Conservation (phyloP, 2,329 filamentous ascomycete species). For the Penicillium sp. region DNA sequence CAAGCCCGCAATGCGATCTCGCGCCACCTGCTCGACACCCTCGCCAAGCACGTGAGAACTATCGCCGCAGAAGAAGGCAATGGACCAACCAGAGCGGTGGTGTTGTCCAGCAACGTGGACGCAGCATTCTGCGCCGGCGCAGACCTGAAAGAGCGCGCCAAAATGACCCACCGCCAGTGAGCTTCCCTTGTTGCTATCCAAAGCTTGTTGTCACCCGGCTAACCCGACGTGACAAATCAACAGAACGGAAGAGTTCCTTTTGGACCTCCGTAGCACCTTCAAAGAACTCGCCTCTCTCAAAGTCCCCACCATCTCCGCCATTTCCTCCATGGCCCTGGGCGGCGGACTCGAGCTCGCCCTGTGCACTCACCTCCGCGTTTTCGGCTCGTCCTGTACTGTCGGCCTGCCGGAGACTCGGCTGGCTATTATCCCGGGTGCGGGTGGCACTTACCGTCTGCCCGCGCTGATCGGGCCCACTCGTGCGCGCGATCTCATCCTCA, state of each 20-base stretch:
- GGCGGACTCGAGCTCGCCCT: slow-evolving; percentile 92
- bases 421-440: slow-evolving; percentile 91
- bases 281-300: slow-evolving; percentile 69
- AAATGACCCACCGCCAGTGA: slow-evolving; percentile 75
- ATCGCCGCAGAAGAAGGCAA: slow-evolving; percentile 61
- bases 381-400: slow-evolving; percentile 73
- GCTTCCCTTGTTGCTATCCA: slow-evolving; percentile 23
- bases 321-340: slow-evolving; percentile 82
- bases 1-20: slow-evolving; percentile 89
- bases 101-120: slow-evolving; percentile 83
- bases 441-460: slow-evolving; percentile 85
- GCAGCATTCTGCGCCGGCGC: slow-evolving; percentile 90
- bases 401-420: slow-evolving; percentile 88
- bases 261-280: slow-evolving; percentile 73
- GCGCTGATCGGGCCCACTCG: slow-evolving; percentile 73
- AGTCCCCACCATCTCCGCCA: slow-evolving; percentile 84
- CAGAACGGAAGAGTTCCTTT: slow-evolving; percentile 77
- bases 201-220: neutral
- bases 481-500: slow-evolving; percentile 87
- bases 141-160: slow-evolving; percentile 82
- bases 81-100: slow-evolving; percentile 70
- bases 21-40: slow-evolving; percentile 66
- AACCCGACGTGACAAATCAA: slow-evolving; percentile 4
- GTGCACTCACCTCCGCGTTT: slow-evolving; percentile 82
- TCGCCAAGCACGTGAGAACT: slow-evolving; percentile 70